Conservation (phyloP, 2,329 filamentous ascomycete genomes). For the Neonectria neomacrospora region DNA sequence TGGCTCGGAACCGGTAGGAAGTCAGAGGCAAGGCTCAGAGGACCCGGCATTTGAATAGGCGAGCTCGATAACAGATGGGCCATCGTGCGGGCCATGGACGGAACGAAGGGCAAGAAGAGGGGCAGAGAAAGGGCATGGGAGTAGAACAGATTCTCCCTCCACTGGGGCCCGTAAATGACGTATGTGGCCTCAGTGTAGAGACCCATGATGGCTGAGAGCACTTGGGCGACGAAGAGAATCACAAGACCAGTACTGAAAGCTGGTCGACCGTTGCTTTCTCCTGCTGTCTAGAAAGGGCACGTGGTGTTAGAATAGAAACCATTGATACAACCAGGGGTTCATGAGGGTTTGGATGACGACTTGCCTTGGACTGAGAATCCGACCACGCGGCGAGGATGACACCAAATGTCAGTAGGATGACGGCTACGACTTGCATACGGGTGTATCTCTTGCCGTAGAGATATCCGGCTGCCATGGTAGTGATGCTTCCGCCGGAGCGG, state of each 20-base stretch:
- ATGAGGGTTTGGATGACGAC: slow-evolving; percentile 26
- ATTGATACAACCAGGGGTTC: neutral
- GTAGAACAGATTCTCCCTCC: slow-evolving; percentile 97
- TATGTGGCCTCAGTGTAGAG: slow-evolving; percentile 95
- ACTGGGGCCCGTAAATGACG: slow-evolving; percentile 84
- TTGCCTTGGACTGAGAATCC: slow-evolving; percentile 85
- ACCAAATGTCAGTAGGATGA: slow-evolving; percentile 84
- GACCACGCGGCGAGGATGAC: slow-evolving; percentile 91
- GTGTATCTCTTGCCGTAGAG: slow-evolving; percentile 88
- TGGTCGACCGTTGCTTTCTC: slow-evolving; percentile 39
- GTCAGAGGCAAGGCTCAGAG: slow-evolving; percentile 29
- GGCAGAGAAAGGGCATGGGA: slow-evolving; percentile 81
- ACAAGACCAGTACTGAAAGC: slow-evolving; percentile 73
- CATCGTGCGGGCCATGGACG: slow-evolving; percentile 73
- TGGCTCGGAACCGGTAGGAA: slow-evolving; percentile 68
- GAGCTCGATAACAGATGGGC: slow-evolving; percentile 70
- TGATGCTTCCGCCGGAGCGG: slow-evolving; percentile 93
- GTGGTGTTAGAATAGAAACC: slow-evolving; percentile 2
- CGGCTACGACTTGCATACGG: slow-evolving; percentile 80
- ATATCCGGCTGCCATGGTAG: slow-evolving; percentile 91
- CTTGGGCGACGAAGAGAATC: slow-evolving; percentile 87
- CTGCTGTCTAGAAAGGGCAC: slow-evolving; percentile 26
- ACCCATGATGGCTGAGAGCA: slow-evolving; percentile 93
- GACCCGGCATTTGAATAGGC: slow-evolving; percentile 57
- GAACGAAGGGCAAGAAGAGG: slow-evolving; percentile 78